phyloP scores from a whole-genome alignment of 805 yeast species.

The Candida khao-thaluensis region DNA sequence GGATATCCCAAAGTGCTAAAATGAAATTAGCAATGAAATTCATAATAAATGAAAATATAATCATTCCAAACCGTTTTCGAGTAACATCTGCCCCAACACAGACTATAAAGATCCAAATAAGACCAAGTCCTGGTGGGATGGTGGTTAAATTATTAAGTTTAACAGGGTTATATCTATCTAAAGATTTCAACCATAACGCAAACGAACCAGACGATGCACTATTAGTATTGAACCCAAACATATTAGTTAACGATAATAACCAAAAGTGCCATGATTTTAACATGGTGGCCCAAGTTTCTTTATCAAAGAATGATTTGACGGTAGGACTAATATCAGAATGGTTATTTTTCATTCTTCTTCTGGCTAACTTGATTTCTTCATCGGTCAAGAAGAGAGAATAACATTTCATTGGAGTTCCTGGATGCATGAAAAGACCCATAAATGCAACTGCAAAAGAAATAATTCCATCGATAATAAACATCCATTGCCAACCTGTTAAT shows the following conservation, averaged over 20 bases:
- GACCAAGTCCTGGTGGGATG: slow-evolving; percentile 59
- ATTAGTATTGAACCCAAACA: slow-evolving; percentile 32
- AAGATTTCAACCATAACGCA: slow-evolving; percentile 29
- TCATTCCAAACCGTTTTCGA: slow-evolving; percentile 20
- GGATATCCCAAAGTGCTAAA: slow-evolving; percentile 22
- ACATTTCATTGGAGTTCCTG: slow-evolving; percentile 33
- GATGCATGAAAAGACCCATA: slow-evolving; percentile 20
- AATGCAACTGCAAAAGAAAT: slow-evolving; percentile 22
- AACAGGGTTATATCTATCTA: slow-evolving; percentile 24
- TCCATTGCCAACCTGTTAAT: slow-evolving; percentile 24
- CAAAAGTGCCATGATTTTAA: slow-evolving; percentile 33
- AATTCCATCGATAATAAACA: slow-evolving; percentile 25
- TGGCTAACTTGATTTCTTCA: slow-evolving; percentile 54
- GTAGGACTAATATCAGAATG: slow-evolving; percentile 19
- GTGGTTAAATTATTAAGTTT: slow-evolving; percentile 50
- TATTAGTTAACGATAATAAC: slow-evolving; percentile 23
- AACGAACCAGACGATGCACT: slow-evolving; percentile 31
- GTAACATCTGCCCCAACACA: slow-evolving; percentile 54
- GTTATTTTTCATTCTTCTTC: slow-evolving; percentile 29
- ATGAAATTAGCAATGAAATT: slow-evolving; percentile 20
- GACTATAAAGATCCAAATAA: slow-evolving; percentile 46
- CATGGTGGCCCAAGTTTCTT: slow-evolving; percentile 26
- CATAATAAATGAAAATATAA: slow-evolving; percentile 19
- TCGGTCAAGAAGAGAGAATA: slow-evolving; percentile 53
- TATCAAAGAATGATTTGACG: slow-evolving; percentile 23